Evolutionary conservation across 148 eudicot species (phyloP).

Genomic region (Selenicereus undatus): DNA sequence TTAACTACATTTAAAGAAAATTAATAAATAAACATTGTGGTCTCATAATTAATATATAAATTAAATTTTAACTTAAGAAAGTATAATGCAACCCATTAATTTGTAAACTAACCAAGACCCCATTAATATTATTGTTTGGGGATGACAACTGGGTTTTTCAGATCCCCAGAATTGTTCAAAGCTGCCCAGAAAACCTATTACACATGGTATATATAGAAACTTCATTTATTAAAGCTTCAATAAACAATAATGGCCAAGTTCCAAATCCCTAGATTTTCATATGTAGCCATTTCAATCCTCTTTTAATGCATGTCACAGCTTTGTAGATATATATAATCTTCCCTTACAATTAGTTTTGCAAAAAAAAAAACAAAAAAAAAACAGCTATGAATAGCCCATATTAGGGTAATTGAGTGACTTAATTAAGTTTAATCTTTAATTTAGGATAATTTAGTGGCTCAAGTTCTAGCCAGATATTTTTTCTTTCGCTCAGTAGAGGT

Average conservation of each 20-base stretch:
- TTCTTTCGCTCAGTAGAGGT: too few species aligned
- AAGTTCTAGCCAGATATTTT: too few species aligned
- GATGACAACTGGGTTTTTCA: conserved; percentile 15
- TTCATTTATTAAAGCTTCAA: not conserved
- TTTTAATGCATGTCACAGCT: not conserved
- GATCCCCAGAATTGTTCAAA: conserved; percentile 25
- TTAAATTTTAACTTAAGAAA: not conserved
- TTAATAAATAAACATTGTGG: not conserved
- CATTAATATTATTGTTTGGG: not conserved
- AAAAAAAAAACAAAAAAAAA: too few species aligned
- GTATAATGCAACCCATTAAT: conserved; percentile 1
- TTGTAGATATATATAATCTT: conserved; percentile 22
- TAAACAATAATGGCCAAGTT: not conserved
- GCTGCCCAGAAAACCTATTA: not conserved
- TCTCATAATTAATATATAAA: not conserved
- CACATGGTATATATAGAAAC: conserved; percentile 17
- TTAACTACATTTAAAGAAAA: not conserved
- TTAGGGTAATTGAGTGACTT: too few species aligned
- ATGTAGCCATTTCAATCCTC: not conserved
- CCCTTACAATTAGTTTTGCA: conserved; percentile 6
- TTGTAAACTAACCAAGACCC: conserved; percentile 11
- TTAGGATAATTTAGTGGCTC: too few species aligned
- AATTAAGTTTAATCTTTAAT: too few species aligned
- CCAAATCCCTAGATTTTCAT: conserved; percentile 24
- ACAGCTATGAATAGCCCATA: not conserved